These are phyloP conservation scores for Ophiobolus disseminans DNA, from an alignment of 2,329 filamentous ascomycete genomes.

Conservation along the genomic window DNA sequence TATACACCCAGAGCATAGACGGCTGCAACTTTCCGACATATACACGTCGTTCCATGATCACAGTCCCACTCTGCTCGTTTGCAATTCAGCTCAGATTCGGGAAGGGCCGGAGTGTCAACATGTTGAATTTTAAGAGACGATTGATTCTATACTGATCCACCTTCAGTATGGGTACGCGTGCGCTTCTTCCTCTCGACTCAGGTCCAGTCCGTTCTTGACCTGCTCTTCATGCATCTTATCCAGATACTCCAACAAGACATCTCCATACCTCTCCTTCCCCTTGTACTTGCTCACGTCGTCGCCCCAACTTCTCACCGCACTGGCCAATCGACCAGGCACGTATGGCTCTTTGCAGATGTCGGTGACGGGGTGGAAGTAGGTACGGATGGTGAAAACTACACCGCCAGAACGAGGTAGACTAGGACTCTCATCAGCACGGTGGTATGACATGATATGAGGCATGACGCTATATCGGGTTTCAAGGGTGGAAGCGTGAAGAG, in stretches of 20 bases:
- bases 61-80: too few species aligned
- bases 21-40: too few species aligned
- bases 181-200: conserved; percentile 63
- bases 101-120: too few species aligned
- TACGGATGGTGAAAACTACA: conserved; percentile 76
- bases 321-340: conserved; percentile 79
- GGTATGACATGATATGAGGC: too few species aligned
- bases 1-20: too few species aligned
- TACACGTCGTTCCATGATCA: too few species aligned
- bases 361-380: conserved; percentile 77
- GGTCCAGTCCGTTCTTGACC: conserved; percentile 68
- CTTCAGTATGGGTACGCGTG: conserved; percentile 68
- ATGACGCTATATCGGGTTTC: too few species aligned
- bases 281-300: conserved; percentile 80
- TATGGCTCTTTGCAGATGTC: conserved; percentile 74
- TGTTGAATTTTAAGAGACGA: too few species aligned
- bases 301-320: conserved; percentile 81
- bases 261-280: conserved; percentile 75
- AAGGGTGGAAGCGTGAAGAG: background rate
- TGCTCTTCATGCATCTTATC: conserved; percentile 78
- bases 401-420: conserved; percentile 56
- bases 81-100: too few species aligned
- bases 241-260: conserved; percentile 77
- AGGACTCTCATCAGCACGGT: too few species aligned
- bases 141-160: too few species aligned